These are phyloP conservation scores for Cercophora sp. DNA, from an alignment of 495 filamentous ascomycete genomes.

Conservation along the genomic window DNA sequence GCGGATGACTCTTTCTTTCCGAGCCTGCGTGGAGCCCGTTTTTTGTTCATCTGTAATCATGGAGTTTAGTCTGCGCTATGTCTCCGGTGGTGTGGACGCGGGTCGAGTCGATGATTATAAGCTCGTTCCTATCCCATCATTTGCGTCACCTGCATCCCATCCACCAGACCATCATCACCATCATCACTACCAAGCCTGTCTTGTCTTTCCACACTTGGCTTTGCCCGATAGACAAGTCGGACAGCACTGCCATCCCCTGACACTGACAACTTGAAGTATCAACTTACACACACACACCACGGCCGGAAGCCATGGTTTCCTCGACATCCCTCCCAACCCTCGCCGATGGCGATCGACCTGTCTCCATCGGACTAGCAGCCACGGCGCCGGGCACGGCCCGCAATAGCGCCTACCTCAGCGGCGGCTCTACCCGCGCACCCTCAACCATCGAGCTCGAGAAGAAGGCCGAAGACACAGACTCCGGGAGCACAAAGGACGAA, in stretches of 20 bases:
- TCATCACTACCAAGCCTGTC: neutral
- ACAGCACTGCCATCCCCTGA: too few species aligned
- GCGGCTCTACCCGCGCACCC: slow-evolving; percentile 13
- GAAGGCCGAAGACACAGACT: slow-evolving; percentile 2
- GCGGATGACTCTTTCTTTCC: neutral
- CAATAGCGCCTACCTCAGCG: slow-evolving; percentile 17
- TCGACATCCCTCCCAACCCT: slow-evolving; percentile 3
- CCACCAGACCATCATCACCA: neutral
- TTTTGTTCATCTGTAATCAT: neutral
- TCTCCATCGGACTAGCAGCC: neutral
- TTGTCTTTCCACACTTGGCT: neutral
- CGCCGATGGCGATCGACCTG: neutral
- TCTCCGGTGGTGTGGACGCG: too few species aligned
- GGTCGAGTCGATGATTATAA: too few species aligned
- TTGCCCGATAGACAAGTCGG: neutral
- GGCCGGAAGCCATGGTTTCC: too few species aligned
- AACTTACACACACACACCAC: too few species aligned
- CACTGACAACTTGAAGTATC: too few species aligned
- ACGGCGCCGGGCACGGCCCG: neutral
- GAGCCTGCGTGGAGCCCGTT: neutral
- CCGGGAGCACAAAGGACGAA: slow-evolving; percentile 7
- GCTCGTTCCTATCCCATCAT: neutral
- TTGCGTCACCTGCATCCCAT: neutral
- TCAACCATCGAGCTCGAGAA: slow-evolving; percentile 9
- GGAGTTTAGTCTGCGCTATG: neutral